phyloP scores from a whole-genome alignment of 768 basidiomycete species.

The Galerina marginata region DNA sequence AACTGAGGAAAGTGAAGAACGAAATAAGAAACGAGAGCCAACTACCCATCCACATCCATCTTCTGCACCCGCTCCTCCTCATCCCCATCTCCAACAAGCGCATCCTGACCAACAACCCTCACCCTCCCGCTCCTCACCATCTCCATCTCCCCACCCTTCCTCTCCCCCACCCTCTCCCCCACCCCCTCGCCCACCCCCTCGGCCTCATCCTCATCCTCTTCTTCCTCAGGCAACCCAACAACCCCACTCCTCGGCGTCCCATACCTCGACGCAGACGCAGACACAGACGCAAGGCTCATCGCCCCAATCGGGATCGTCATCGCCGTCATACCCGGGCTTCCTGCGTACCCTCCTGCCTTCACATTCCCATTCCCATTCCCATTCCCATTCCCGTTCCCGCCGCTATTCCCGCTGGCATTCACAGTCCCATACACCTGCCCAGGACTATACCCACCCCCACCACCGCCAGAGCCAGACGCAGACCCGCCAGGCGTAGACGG shows the following conservation, averaged over 20 bases:
- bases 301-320: conserved; percentile 10
- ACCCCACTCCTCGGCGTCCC: conserved; percentile 27
- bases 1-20: background rate
- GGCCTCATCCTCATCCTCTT: conserved; percentile 25
- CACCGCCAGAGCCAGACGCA: too few relatives aligned
- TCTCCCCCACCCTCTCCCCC: background rate
- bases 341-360: conserved; percentile 6
- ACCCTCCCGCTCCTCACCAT: conserved; percentile 1
- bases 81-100: background rate
- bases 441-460: background rate
- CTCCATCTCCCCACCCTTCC: background rate
- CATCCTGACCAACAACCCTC: background rate
- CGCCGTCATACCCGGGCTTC: conserved; percentile 8
- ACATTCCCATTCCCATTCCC: background rate
- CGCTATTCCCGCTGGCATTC: too few relatives aligned
- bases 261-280: conserved; percentile 23
- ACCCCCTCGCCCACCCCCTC: conserved; percentile 22
- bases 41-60: conserved; percentile 23
- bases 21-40: background rate
- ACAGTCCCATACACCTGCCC: background rate
- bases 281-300: conserved; percentile 27
- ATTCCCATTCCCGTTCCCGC: background rate
- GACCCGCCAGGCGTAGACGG: conserved; percentile 6
- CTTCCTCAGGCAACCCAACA: conserved; percentile 27
- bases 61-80: conserved; percentile 9